Percentiles rank a stretch among this genome's conserved stretches.
Conservation (phyloP, 345 rosid genomes). For the Chamaenerion angustifolium region DNA sequence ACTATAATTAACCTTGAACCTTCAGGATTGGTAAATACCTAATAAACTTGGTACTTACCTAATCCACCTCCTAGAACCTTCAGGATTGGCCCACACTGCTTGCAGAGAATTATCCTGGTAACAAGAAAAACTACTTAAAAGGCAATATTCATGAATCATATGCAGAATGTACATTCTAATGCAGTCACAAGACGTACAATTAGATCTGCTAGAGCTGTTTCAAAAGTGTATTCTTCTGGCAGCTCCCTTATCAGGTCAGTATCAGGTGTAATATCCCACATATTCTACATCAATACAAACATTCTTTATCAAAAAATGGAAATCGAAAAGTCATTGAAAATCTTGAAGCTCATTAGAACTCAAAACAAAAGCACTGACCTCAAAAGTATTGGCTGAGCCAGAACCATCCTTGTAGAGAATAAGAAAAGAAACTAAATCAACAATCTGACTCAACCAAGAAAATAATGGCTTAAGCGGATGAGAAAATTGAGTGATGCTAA, state of each 20-base stretch:
- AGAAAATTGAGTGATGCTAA: constrained; percentile 14
- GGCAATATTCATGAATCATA: too few relatives aligned
- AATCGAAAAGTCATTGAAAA: too few relatives aligned
- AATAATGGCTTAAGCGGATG: not conserved
- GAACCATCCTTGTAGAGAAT: constrained; percentile 38
- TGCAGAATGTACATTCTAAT: too few relatives aligned
- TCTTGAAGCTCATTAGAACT: too few relatives aligned
- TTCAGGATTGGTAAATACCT: too few relatives aligned
- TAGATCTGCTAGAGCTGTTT: constrained; percentile 63
- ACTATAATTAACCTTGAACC: too few relatives aligned
- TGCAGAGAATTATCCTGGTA: constrained; percentile 70
- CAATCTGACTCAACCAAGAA: too few relatives aligned
- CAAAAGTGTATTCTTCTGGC: constrained; percentile 53
- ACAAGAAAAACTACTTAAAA: constrained; percentile 2
- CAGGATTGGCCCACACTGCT: constrained; percentile 44
- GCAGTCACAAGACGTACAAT: constrained; percentile 25
- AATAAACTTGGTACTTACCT: constrained; percentile 20
- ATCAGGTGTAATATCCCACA: constrained; percentile 80
- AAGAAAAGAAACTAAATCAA: too few relatives aligned
- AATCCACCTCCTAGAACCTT: constrained; percentile 28
- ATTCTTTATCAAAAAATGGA: too few relatives aligned
- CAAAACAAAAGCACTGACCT: constrained; percentile 18
- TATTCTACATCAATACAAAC: constrained; percentile 24
- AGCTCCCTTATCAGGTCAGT: constrained; percentile 39
- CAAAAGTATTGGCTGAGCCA: constrained; percentile 19